Conservation (phyloP, 1,139 yeast species). For the Yamadazyma kanchanaburiensis region DNA sequence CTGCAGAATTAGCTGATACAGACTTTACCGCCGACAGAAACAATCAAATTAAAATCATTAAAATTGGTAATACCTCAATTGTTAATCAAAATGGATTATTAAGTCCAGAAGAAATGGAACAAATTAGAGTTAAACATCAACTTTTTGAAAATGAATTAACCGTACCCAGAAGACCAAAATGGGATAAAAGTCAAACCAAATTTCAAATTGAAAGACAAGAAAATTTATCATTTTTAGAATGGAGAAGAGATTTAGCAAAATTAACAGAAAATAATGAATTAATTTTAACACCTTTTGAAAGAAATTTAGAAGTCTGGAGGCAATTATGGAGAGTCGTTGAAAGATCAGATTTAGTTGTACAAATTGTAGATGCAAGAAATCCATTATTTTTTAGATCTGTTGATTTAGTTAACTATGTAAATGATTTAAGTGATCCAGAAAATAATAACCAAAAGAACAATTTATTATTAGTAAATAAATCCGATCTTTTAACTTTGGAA, state of each 20-base stretch:
- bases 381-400: constrained; percentile 87
- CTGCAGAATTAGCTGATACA: constrained; percentile 94
- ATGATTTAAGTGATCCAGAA: constrained; percentile 58
- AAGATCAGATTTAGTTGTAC: constrained; percentile 90
- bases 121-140: constrained; percentile 63
- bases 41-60: constrained; percentile 79
- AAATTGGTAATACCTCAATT: constrained; percentile 60
- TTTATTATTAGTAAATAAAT: constrained; percentile 85
- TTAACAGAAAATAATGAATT: constrained; percentile 82
- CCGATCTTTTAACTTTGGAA: constrained; percentile 74
- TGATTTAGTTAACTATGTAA: constrained; percentile 83
- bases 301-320: constrained; percentile 97
- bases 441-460: constrained; percentile 57
- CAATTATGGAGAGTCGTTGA: constrained; percentile 99
- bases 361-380: constrained; percentile 96
- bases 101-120: constrained; percentile 64
- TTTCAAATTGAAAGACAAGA: constrained; percentile 83
- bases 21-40: constrained; percentile 92
- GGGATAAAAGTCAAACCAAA: constrained; percentile 73
- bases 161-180: constrained; percentile 92
- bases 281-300: constrained; percentile 91
- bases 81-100: constrained; percentile 49
- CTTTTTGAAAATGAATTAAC: constrained; percentile 76
- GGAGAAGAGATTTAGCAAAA: constrained; percentile 88
- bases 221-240: constrained; percentile 83